Conservation (phyloP, 176 grass and related monocot genomes). For the Oryza brachyantha region DNA sequence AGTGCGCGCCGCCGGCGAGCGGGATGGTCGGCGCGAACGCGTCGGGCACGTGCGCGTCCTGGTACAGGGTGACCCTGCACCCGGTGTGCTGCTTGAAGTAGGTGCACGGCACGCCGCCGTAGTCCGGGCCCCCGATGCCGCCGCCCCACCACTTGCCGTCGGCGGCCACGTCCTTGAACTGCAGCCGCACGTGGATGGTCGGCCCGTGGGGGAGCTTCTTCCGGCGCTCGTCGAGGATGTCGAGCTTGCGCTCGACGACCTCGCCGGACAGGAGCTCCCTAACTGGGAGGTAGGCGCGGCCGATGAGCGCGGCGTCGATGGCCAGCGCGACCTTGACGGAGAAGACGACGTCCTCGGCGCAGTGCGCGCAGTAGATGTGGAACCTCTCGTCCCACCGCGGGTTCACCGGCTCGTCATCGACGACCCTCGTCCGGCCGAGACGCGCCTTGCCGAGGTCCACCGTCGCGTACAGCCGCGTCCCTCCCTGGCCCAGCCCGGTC, state of each 20-base stretch:
- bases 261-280: constrained; percentile 41
- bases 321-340: constrained; percentile 70
- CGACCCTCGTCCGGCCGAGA: constrained; percentile 78
- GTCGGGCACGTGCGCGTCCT: constrained; percentile 80
- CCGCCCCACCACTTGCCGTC: constrained; percentile 51
- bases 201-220: constrained; percentile 46
- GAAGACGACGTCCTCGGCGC: constrained; percentile 70
- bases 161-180: constrained; percentile 54
- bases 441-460: constrained; percentile 74
- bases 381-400: constrained; percentile 90
- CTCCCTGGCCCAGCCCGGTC: constrained; percentile 62
- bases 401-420: constrained; percentile 64
- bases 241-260: constrained; percentile 56
- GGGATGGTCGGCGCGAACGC: constrained; percentile 70
- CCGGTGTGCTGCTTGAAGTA: constrained; percentile 85
- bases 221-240: constrained; percentile 32
- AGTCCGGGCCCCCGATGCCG: constrained; percentile 40
- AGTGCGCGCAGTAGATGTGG: constrained; percentile 93
- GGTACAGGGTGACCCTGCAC: constrained; percentile 84
- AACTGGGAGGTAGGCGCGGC: constrained; percentile 76
- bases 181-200: constrained; percentile 61
- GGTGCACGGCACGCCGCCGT: constrained; percentile 75
- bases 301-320: constrained; percentile 72
- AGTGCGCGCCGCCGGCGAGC: constrained; percentile 57
- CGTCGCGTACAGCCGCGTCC: constrained; percentile 76